A percentile compares a stretch with the other conserved stretches of the same genome.
phyloP scores from a whole-genome alignment of 768 basidiomycete species.

The Russula griseocarnosa region DNA sequence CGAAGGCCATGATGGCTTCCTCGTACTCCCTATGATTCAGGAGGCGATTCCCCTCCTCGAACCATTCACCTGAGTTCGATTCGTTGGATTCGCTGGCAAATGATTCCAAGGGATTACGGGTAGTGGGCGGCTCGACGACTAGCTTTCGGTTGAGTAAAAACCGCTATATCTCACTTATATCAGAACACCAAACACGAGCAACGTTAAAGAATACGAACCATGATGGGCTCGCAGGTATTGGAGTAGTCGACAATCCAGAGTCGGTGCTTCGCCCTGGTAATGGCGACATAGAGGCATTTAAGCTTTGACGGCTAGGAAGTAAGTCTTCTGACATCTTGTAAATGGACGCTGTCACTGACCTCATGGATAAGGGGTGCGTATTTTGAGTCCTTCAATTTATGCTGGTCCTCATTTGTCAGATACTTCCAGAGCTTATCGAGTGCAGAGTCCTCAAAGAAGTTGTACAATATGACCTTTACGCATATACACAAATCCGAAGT shows the following conservation, averaged over 20 bases:
- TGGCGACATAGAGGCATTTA: constrained; percentile 66
- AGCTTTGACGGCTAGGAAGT: constrained; percentile 39
- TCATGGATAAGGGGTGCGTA: constrained; percentile 13
- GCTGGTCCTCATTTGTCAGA: neutral
- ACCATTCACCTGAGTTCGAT: constrained; percentile 20
- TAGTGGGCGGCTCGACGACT: neutral
- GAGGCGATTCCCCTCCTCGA: constrained; percentile 10
- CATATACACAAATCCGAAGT: neutral
- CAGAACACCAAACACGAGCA: neutral
- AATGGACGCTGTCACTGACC: constrained; percentile 1
- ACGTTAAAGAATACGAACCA: constrained; percentile 41
- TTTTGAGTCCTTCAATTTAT: neutral
- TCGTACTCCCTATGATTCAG: constrained; percentile 14
- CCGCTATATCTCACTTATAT: constrained; percentile 5
- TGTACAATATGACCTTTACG: constrained; percentile 61
- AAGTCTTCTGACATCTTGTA: neutral
- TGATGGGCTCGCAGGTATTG: constrained; percentile 40
- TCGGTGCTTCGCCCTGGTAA: constrained; percentile 67
- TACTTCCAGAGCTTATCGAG: constrained; percentile 33
- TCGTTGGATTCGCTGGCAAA: constrained; percentile 6
- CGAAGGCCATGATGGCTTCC: constrained; percentile 19
- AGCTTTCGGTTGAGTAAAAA: constrained; percentile 4
- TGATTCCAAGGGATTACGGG: neutral
- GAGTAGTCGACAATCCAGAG: constrained; percentile 67
- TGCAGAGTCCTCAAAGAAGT: constrained; percentile 67